Percentiles rank a stretch among this genome's conserved stretches.
Conservation (phyloP, 2,329 filamentous ascomycete species). For the Thielaviopsis musarum region DNA sequence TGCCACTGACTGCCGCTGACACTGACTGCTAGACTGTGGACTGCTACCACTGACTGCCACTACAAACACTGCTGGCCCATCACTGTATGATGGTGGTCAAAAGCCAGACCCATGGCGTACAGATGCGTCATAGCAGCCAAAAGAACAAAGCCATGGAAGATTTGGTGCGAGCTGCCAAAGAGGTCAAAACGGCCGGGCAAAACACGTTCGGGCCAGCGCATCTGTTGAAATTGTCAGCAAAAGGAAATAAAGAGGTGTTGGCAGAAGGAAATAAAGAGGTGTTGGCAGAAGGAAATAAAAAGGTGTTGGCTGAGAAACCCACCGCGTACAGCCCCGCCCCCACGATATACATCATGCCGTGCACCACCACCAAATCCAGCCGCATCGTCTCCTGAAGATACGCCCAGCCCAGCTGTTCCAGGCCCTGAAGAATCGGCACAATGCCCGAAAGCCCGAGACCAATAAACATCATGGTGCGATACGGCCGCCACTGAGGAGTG, state of each 20-base stretch:
- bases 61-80: conserved; percentile 33
- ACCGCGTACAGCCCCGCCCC: conserved; percentile 79
- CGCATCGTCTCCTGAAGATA: conserved; percentile 59
- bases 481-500: conserved; percentile 66
- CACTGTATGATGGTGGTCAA: conserved; percentile 63
- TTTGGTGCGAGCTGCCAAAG: conserved; percentile 84
- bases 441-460: conserved; percentile 70
- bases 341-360: conserved; percentile 70
- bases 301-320: no score
- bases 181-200: conserved; percentile 72
- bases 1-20: no score
- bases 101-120: conserved; percentile 64
- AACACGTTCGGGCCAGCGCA: conserved; percentile 67
- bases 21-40: not conserved
- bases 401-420: conserved; percentile 47
- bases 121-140: conserved; percentile 69
- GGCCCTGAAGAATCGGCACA: conserved; percentile 65
- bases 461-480: conserved; percentile 80
- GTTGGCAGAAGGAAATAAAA: conserved; percentile 1
- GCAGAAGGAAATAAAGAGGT: not conserved
- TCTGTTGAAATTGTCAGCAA: conserved; percentile 23
- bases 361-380: conserved; percentile 60
- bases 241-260: conserved; percentile 1
- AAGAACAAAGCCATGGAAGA: conserved; percentile 84
- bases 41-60: not conserved